Evolutionary conservation across 129 eudicot species (phyloP).

Genomic region (Tanacetum coccineum): DNA sequence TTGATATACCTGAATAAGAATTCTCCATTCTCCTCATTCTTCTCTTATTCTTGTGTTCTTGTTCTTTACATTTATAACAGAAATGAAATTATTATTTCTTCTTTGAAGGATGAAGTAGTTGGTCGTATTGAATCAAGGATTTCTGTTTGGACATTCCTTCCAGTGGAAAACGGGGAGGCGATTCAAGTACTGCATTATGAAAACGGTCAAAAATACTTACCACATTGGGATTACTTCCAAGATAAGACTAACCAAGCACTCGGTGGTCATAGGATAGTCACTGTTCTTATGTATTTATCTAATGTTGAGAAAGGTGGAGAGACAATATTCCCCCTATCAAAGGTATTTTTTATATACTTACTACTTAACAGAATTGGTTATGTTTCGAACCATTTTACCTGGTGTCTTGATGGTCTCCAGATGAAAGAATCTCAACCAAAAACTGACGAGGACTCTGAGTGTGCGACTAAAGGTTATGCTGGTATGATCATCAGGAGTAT

Average conservation of each 20-base stretch:
- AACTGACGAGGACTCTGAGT: constrained; percentile 57
- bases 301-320: constrained; percentile 76
- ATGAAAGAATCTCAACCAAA: constrained; percentile 44
- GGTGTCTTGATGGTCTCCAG: constrained; percentile 30
- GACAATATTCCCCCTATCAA: constrained; percentile 66
- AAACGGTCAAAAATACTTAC: no score
- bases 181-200: no score
- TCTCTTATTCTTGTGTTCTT: no score
- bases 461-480: constrained; percentile 71
- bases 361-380: not conserved
- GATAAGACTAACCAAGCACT: constrained; percentile 56
- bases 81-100: not conserved
- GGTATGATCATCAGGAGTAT: no score
- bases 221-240: constrained; percentile 53
- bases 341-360: constrained; percentile 31
- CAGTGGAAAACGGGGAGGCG: no score
- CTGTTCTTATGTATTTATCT: constrained; percentile 88
- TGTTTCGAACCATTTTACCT: not conserved
- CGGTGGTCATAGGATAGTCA: constrained; percentile 87
- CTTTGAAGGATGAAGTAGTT: constrained; percentile 56
- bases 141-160: no score
- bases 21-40: no score
- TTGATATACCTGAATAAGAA: no score
- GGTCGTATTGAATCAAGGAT: constrained; percentile 12
- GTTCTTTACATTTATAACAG: no score